Conservation (phyloP, 2,329 filamentous ascomycete species). For the Trichoderma atroviride region DNA sequence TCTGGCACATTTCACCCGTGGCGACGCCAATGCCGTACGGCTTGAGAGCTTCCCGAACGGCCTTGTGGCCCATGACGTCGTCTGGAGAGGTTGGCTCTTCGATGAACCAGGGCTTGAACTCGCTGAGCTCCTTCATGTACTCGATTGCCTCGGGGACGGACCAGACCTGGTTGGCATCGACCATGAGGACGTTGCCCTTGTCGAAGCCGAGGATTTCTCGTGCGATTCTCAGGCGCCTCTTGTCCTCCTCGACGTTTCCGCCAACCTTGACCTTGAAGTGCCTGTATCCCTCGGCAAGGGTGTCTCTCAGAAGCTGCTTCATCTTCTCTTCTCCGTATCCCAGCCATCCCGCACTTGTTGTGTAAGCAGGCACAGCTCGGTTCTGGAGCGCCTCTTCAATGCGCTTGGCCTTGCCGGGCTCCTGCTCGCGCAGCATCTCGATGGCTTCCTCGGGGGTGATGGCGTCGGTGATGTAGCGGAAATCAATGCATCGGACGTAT, state of each 20-base stretch:
- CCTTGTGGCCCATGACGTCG: conserved; percentile 85
- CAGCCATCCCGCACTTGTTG: conserved; percentile 89
- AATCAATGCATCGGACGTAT: conserved; percentile 86
- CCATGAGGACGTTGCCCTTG: conserved; percentile 82
- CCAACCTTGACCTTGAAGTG: conserved; percentile 95
- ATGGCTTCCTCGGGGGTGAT: conserved; percentile 84
- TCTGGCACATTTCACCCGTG: conserved; percentile 95
- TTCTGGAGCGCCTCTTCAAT: conserved; percentile 73
- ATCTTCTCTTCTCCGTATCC: conserved; percentile 89
- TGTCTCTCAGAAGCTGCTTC: conserved; percentile 72
- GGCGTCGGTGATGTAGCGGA: conserved; percentile 93
- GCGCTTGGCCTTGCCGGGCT: conserved; percentile 69
- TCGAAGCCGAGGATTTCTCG: conserved; percentile 82
- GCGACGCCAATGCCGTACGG: conserved; percentile 79
- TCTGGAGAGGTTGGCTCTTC: conserved; percentile 92
- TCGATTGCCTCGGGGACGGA: conserved; percentile 85
- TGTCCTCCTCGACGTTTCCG: conserved; percentile 70
- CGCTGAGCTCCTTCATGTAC: conserved; percentile 79
- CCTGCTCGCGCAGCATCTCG: conserved; percentile 65
- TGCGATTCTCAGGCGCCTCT: conserved; percentile 70
- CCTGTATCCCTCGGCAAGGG: conserved; percentile 72
- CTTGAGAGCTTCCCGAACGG: conserved; percentile 77
- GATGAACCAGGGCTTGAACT: conserved; percentile 92
- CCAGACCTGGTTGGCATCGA: conserved; percentile 93
- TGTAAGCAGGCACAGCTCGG: conserved; percentile 84